Percentiles rank a stretch among this genome's conserved stretches.
Evolutionary conservation across 192 early-diverging fungal genomes (phyloP).

Genomic region (Oehlia diaphana): DNA sequence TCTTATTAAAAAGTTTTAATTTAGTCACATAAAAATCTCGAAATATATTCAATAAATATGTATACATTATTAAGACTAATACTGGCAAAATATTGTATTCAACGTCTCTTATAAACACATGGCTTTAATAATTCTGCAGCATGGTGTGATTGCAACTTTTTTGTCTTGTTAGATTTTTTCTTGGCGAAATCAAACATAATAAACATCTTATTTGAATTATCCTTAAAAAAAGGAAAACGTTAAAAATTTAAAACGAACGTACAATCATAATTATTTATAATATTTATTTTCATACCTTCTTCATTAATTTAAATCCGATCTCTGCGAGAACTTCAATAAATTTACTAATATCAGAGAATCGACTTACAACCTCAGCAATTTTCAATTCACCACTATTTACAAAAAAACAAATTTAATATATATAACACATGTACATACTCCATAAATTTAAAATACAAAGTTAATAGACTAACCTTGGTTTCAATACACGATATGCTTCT

Average conservation of each 20-base stretch:
- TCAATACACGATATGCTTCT: slow-evolving; percentile 87
- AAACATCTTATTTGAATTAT: slow-evolving; percentile 94
- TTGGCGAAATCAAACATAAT: slow-evolving; percentile 85
- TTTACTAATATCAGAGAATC: slow-evolving; percentile 76
- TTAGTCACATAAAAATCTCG: too few relatives aligned
- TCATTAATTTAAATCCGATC: slow-evolving; percentile 75
- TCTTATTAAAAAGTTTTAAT: too few relatives aligned
- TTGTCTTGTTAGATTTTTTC: slow-evolving; percentile 36
- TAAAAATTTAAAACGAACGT: background rate
- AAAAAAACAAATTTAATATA: slow-evolving; percentile 6
- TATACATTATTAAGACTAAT: too few relatives aligned
- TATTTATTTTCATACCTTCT: slow-evolving; percentile 50
- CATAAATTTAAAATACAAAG: slow-evolving; percentile 1
- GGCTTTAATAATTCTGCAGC: slow-evolving; percentile 56
- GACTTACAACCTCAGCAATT: slow-evolving; percentile 93
- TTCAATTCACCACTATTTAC: slow-evolving; percentile 76
- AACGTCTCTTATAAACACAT: slow-evolving; percentile 62
- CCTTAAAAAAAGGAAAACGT: slow-evolving; percentile 36
- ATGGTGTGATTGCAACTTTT: slow-evolving; percentile 43
- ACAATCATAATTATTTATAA: background rate
- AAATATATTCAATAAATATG: too few relatives aligned
- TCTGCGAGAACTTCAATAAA: slow-evolving; percentile 72
- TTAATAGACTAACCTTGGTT: slow-evolving; percentile 54
- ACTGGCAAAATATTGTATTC: background rate
- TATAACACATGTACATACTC: background rate